phyloP scores from a whole-genome alignment of 1,284 basidiomycete species.

The Heterobasidion parviporum region DNA sequence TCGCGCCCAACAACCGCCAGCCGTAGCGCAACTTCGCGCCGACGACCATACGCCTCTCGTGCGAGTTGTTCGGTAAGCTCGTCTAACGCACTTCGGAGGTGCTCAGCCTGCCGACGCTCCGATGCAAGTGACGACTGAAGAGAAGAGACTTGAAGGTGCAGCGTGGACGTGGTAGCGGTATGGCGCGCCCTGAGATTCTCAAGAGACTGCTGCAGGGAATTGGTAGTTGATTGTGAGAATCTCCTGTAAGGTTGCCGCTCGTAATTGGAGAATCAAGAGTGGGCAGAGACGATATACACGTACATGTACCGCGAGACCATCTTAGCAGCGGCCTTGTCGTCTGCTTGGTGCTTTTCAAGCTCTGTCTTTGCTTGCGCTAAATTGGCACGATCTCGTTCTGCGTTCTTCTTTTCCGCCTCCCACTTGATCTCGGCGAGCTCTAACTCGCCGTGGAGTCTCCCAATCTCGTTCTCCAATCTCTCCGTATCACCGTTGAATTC shows the following conservation, averaged over 20 bases:
- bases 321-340: slow-evolving; percentile 72
- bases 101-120: slow-evolving; percentile 35
- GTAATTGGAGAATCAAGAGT: not conserved
- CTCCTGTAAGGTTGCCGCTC: slow-evolving; percentile 40
- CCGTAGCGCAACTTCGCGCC: slow-evolving; percentile 65
- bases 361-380: slow-evolving; percentile 42
- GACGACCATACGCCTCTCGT: slow-evolving; percentile 67
- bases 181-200: slow-evolving; percentile 54
- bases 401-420: slow-evolving; percentile 37
- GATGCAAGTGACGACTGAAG: slow-evolving; percentile 36
- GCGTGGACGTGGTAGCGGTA: slow-evolving; percentile 50
- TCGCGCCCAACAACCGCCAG: slow-evolving; percentile 63
- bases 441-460: slow-evolving; percentile 35
- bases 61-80: slow-evolving; percentile 68
- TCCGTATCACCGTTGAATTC: slow-evolving; percentile 45
- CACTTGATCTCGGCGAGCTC: slow-evolving; percentile 32
- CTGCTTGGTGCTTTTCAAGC: slow-evolving; percentile 54
- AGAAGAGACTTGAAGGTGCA: slow-evolving; percentile 35
- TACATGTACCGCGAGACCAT: slow-evolving; percentile 88
- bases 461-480: slow-evolving; percentile 37
- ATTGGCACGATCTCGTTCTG: slow-evolving; percentile 33
- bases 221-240: slow-evolving; percentile 77
- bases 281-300: slow-evolving; percentile 5
- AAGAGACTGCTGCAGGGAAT: slow-evolving; percentile 61
- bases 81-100: slow-evolving; percentile 57